Percentiles rank a stretch among this genome's conserved stretches.
Conservation (phyloP, 2,329 filamentous ascomycete species). For the Aspergillus sp. region DNA sequence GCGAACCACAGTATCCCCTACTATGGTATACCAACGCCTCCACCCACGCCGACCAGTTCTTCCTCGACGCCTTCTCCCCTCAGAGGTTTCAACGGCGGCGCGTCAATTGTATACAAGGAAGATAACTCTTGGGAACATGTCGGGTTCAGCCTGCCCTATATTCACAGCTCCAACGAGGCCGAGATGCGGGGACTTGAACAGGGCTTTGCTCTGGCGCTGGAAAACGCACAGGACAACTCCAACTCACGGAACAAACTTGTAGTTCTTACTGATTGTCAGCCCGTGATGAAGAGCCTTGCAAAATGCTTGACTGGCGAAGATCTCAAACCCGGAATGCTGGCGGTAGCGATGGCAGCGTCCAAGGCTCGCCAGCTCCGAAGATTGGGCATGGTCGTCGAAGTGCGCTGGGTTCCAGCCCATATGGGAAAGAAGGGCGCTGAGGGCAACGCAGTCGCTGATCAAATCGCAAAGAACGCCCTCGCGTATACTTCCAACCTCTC, state of each 20-base stretch:
- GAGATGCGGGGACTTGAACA: background rate
- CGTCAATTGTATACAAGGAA: constrained; percentile 1
- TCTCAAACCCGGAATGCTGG: background rate
- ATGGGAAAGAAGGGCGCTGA: background rate
- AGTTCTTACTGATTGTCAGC: background rate
- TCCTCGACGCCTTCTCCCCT: no score
- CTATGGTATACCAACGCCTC: no score
- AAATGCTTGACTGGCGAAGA: background rate
- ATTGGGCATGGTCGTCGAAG: background rate
- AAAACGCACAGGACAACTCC: background rate
- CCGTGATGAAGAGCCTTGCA: background rate
- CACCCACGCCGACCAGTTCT: no score
- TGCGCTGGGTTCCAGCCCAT: background rate
- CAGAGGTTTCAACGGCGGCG: background rate
- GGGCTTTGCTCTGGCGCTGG: background rate
- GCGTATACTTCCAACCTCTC: background rate
- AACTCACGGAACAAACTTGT: background rate
- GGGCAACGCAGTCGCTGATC: background rate
- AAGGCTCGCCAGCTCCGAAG: background rate
- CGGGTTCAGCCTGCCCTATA: background rate
- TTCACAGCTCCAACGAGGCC: background rate
- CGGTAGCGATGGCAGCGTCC: background rate
- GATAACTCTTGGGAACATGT: background rate
- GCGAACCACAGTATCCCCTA: no score
- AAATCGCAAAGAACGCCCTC: background rate